These are phyloP conservation scores for Naganishia cerealis DNA, from an alignment of 1,284 basidiomycete genomes.

Conservation along the genomic window DNA sequence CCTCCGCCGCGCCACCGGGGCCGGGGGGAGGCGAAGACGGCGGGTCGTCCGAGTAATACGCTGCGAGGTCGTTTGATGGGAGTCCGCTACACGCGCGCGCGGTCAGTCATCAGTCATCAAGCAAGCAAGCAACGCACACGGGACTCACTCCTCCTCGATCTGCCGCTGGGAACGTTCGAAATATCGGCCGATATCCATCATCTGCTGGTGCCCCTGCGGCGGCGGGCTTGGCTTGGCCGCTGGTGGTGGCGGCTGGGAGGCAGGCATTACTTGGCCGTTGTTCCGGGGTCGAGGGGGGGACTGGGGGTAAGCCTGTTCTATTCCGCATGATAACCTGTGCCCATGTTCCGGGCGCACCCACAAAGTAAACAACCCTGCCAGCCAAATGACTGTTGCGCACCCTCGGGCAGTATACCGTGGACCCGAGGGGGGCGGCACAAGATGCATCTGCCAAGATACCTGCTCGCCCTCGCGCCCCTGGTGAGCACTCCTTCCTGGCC, in stretches of 20 bases:
- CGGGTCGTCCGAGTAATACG: conserved; percentile 44
- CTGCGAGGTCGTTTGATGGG: conserved; percentile 43
- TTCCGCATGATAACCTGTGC: not conserved
- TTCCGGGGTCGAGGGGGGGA: too few species aligned
- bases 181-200: conserved; percentile 22
- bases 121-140: conserved; percentile 40
- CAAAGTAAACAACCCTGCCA: conserved; percentile 14
- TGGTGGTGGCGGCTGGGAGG: too few species aligned
- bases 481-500: not conserved
- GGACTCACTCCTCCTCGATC: conserved; percentile 44
- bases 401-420: too few species aligned
- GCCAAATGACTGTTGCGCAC: too few species aligned
- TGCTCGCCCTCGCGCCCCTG: too few species aligned
- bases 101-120: conserved; percentile 41
- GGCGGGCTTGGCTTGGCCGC: too few species aligned
- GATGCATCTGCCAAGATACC: too few species aligned
- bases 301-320: too few species aligned
- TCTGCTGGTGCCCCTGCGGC: conserved; percentile 17
- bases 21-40: too few species aligned
- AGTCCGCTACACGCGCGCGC: conserved; percentile 36
- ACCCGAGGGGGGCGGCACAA: too few species aligned
- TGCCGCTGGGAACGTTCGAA: conserved; percentile 34
- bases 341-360: not conserved
- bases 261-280: too few species aligned
- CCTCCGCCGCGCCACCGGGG: conserved; percentile 32